Evolutionary conservation across 1,284 basidiomycete species (phyloP).

Genomic region (Singerocomus inundabilis): DNA sequence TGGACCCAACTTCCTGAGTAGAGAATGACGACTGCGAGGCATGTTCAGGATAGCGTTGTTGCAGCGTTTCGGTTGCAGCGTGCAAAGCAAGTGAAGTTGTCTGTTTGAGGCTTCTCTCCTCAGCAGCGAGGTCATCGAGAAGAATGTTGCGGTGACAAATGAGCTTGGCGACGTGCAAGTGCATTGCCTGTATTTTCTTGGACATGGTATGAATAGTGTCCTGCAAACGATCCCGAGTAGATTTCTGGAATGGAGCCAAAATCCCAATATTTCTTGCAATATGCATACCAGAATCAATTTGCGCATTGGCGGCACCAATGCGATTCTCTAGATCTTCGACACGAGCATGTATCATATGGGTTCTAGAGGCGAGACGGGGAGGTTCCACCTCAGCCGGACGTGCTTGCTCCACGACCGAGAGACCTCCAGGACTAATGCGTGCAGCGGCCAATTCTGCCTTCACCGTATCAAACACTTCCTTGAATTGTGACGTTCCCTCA

Average conservation of each 20-base stretch:
- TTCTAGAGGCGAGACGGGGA: slow-evolving; percentile 36
- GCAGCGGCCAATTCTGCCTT: slow-evolving; percentile 75
- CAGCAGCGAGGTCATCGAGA: slow-evolving; percentile 68
- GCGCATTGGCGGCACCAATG: slow-evolving; percentile 54
- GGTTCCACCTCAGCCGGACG: slow-evolving; percentile 6
- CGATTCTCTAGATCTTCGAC: slow-evolving; percentile 62
- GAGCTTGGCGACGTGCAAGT: slow-evolving; percentile 74
- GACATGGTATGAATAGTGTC: slow-evolving; percentile 63
- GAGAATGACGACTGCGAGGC: slow-evolving; percentile 41
- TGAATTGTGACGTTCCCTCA: slow-evolving; percentile 62
- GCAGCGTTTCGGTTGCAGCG: slow-evolving; percentile 67
- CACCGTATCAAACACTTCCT: slow-evolving; percentile 82
- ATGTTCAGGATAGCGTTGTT: slow-evolving; percentile 38
- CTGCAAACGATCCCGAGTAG: slow-evolving; percentile 76
- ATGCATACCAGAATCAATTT: slow-evolving; percentile 72
- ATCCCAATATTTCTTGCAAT: slow-evolving; percentile 81
- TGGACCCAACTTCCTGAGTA: slow-evolving; percentile 36
- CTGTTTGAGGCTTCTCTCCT: slow-evolving; percentile 65
- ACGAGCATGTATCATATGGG: slow-evolving; percentile 59
- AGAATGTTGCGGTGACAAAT: slow-evolving; percentile 76
- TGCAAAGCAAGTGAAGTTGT: slow-evolving; percentile 71
- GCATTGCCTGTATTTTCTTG: slow-evolving; percentile 61
- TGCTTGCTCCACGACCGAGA: slow-evolving; percentile 7
- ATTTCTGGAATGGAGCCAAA: slow-evolving; percentile 82
- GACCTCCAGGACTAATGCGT: slow-evolving; percentile 25